Evolutionary conservation across 768 basidiomycete species (phyloP), one percentile per base, ranked within the genome.

Genomic region (Hericium erinaceus): DNA sequence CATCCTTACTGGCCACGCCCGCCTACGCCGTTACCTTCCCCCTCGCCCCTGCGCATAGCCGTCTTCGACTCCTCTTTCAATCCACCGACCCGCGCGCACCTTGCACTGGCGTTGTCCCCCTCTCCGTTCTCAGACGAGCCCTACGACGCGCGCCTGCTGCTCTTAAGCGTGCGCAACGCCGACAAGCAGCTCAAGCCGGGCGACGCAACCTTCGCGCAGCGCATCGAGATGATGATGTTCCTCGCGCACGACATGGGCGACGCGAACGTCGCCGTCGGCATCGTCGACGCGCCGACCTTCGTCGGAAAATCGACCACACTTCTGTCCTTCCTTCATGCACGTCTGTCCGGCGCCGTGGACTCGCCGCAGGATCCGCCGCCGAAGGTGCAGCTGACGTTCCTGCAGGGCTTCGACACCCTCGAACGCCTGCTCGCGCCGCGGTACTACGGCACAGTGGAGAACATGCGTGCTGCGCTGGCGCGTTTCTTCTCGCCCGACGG

Each of bases 51-150:
- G 39, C 77, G 75, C 54, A 77, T 95, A 50, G 78, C 87, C 3
- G 74, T 95, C n/a, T 77, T 97, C 40, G 95, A 97, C 64, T 87
- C 92, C 1, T 94, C 92, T 1, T 98, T 91, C 73, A 95, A 98
- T 65, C 94, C 94, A 3, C 95, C 95, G 1, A 93, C 91, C 2
- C 68, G 79, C 22, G 91, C 94, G 0, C 94, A 98, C 69, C 76
- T 87, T 54, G 85, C 87, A 2, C 82, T 98, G 50, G 83, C 83
- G 39, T 13, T 74, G 68, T 5, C 62, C 41, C 13, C 56, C 13
- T 50, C 61, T 22, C 58, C 57, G 18, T n/a, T 60, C 20, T 12
- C 61, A 4, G 26, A 57, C 33, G 39, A 61, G 28, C 40, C 61
- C 16, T 92, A 87, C 64, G 85, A 91, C 57, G 87, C 90, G 1